These are phyloP conservation scores for Thraustochytrium sp. DNA, from an alignment of 352 stramenopile genomes.

Conservation along the genomic window DNA sequence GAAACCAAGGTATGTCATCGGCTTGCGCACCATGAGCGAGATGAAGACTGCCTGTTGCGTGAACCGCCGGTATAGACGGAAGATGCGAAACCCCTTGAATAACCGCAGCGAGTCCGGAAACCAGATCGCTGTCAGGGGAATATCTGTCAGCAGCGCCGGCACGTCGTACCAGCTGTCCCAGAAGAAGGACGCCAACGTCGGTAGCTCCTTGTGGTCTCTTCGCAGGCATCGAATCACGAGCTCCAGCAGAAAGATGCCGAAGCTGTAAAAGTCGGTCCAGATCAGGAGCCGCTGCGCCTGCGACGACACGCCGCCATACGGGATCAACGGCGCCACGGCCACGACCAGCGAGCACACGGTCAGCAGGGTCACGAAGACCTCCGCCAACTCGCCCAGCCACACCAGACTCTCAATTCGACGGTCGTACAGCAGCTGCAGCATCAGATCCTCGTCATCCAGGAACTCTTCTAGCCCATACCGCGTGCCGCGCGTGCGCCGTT, in stretches of 20 bases:
- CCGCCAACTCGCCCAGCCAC: neutral
- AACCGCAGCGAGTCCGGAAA: slow-evolving; percentile 5
- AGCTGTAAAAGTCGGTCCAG: slow-evolving; percentile 22
- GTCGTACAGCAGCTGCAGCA: neutral
- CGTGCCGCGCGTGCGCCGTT: neutral
- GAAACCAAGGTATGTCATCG: slow-evolving; percentile 26
- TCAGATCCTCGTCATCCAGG: neutral
- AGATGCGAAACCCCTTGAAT: slow-evolving; percentile 12
- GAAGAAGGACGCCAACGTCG: neutral
- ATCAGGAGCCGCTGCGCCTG: neutral
- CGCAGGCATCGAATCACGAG: neutral
- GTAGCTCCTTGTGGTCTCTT: neutral
- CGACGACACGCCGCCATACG: slow-evolving; percentile 14
- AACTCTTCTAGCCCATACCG: neutral
- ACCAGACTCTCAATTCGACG: neutral
- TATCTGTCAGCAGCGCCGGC: slow-evolving; percentile 8
- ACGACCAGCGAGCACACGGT: neutral
- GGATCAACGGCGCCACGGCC: neutral
- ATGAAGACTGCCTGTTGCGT: slow-evolving; percentile 35
- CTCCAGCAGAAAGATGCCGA: neutral
- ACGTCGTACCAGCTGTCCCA: slow-evolving; percentile 36
- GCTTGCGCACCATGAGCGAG: slow-evolving; percentile 34
- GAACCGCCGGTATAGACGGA: slow-evolving; percentile 26
- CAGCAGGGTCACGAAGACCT: neutral
- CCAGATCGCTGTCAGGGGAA: neutral